Evolutionary conservation across 805 yeast species (phyloP), one percentile per base, ranked within the genome.

Genomic region (Starmera quercuum): DNA sequence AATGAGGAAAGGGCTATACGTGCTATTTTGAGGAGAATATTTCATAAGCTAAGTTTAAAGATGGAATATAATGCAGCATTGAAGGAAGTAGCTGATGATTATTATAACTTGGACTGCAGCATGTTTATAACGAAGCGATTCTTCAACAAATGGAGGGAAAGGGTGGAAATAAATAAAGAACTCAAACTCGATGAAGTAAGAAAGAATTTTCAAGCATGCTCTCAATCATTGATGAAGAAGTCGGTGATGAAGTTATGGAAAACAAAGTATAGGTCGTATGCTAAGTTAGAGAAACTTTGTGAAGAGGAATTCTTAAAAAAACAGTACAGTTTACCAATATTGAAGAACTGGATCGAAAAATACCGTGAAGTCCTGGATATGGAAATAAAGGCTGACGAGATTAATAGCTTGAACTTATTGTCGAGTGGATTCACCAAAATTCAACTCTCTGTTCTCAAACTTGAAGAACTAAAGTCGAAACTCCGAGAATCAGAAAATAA

Each of bases 361-460:
- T 36, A 33, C 11, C 22, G 35, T 1, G 9, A 25, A 7, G 14
- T 38, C 17, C 29, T 32, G 13, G 42, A 39, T 3, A 31, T 53
- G 36, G 37, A 41, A 18, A 24, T 21, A 2, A 41, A 42, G 21
- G 53, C 61, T 5, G 44, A 46, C 27, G 44, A 37, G 11, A 30
- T 59, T 14, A 46, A 55, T 26, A 35, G 40, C 8, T 31, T 47
- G 24, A 50, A 54, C 20, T 20, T 53, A 12, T 14, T 46, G 3
- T 42, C 51, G 1, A 45, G 46, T 2, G 49, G 48, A 2, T 48
- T 59, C 26, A 42, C 45, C 24, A 40, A 47, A 15, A 36, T 60
- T 34, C 52, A 41, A 20, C 31, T 41, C 6, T 39, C 44, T 2
- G 26, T 41, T 6, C 29, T 36, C 5, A 37, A 33, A 4, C 18